Percentiles rank a stretch among this genome's conserved stretches.
These are phyloP conservation scores for Ormosia emarginata DNA, from an alignment of 306 rosid genomes.

Conservation along the genomic window DNA sequence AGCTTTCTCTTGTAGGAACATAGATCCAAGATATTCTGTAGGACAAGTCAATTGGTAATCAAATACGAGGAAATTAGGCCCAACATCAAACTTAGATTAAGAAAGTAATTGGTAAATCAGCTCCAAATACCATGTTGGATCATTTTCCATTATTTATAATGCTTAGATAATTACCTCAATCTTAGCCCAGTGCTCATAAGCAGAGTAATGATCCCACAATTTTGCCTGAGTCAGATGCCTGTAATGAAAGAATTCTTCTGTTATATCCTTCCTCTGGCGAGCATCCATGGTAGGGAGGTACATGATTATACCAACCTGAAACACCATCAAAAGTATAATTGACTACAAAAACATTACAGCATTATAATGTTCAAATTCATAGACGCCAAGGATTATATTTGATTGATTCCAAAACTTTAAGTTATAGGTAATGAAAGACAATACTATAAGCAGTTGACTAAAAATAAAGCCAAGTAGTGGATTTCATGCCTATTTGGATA, in stretches of 20 bases:
- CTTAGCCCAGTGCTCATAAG: constrained; percentile 98
- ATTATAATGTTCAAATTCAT: not conserved
- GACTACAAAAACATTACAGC: not conserved
- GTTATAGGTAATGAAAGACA: not conserved
- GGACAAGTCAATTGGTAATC: not conserved
- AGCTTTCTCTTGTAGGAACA: not conserved
- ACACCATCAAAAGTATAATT: constrained; percentile 23
- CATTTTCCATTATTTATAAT: not conserved
- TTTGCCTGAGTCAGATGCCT: constrained; percentile 56
- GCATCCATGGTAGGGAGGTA: constrained; percentile 89
- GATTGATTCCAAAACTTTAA: constrained; percentile 5
- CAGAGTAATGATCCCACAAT: constrained; percentile 78
- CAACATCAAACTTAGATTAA: constrained; percentile 14
- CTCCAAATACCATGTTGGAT: not conserved
- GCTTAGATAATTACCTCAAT: constrained; percentile 63
- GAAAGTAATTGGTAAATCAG: not conserved
- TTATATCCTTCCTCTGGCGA: constrained; percentile 89
- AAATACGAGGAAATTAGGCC: constrained; percentile 8
- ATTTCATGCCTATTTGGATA: not conserved
- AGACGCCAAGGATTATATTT: not conserved
- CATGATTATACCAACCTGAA: constrained; percentile 97
- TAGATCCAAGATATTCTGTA: not conserved
- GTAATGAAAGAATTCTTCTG: constrained; percentile 91
- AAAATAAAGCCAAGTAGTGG: not conserved
- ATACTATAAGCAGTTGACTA: not conserved